A percentile compares a stretch with the other conserved stretches of the same genome.
Evolutionary conservation across 352 stramenopile genomes (phyloP).

Genomic region (Albugo laibachii): DNA sequence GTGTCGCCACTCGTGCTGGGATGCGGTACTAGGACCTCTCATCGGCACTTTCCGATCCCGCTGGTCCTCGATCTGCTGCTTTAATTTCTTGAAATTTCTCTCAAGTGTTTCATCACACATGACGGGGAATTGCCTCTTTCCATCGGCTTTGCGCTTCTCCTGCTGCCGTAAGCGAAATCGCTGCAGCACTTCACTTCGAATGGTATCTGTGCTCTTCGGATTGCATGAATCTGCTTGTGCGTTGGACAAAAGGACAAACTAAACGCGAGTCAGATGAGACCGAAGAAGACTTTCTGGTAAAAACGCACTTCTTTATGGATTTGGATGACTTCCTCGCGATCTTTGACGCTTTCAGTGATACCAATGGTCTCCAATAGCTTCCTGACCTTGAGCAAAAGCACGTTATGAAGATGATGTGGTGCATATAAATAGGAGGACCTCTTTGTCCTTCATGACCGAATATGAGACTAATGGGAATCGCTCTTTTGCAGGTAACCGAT

Average conservation of each 20-base stretch:
- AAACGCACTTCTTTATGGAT: slow-evolving; percentile 68
- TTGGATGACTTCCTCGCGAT: slow-evolving; percentile 70
- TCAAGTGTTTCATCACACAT: slow-evolving; percentile 19
- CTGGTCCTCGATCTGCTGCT: slow-evolving; percentile 33
- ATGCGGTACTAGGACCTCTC: slow-evolving; percentile 1
- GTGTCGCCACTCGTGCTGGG: slow-evolving; percentile 28
- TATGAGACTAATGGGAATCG: slow-evolving; percentile 64
- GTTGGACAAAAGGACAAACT: slow-evolving; percentile 67
- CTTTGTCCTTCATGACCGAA: slow-evolving; percentile 73
- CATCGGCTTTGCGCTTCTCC: slow-evolving; percentile 27
- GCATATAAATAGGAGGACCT: slow-evolving; percentile 12
- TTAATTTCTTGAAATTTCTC: slow-evolving; percentile 50
- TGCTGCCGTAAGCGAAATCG: slow-evolving; percentile 48
- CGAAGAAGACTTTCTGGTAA: background rate
- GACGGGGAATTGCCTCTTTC: slow-evolving; percentile 12
- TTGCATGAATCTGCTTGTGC: slow-evolving; percentile 63
- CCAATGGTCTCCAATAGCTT: slow-evolving; percentile 56
- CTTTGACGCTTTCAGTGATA: slow-evolving; percentile 34
- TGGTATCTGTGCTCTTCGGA: slow-evolving; percentile 33
- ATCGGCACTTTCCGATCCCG: slow-evolving; percentile 20
- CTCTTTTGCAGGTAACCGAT: slow-evolving; percentile 13
- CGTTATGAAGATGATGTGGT: background rate
- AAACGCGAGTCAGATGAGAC: background rate
- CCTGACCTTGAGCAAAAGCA: slow-evolving; percentile 10
- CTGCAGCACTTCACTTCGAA: slow-evolving; percentile 43